phyloP scores from a whole-genome alignment of 768 basidiomycete species.

The Mycena crocata region DNA sequence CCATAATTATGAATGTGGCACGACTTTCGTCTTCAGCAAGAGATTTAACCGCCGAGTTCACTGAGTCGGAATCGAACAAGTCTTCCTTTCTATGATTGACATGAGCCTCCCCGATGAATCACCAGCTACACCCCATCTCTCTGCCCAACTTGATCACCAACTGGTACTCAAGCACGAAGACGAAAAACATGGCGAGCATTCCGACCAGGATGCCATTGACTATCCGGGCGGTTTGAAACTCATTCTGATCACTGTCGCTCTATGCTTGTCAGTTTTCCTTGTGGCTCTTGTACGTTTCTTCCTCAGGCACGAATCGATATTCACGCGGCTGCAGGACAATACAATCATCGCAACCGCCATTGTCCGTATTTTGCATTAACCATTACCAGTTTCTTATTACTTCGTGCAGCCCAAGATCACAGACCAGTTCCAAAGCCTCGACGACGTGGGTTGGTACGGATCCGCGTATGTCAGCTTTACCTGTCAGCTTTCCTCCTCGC shows the following conservation, averaged over 20 bases:
- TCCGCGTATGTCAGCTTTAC: constrained; percentile 8
- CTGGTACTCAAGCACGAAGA: too few relatives aligned
- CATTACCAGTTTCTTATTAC: background rate
- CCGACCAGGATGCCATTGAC: background rate
- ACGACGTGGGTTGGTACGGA: constrained; percentile 23
- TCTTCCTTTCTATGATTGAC: too few relatives aligned
- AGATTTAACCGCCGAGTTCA: too few relatives aligned
- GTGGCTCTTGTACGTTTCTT: constrained; percentile 7
- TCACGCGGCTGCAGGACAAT: constrained; percentile 3
- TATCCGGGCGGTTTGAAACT: constrained; percentile 22
- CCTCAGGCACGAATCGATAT: background rate
- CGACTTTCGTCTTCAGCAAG: too few relatives aligned
- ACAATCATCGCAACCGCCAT: constrained; percentile 13
- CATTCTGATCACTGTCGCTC: constrained; percentile 10
- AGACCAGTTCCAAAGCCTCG: constrained; percentile 23
- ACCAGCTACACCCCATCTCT: too few relatives aligned
- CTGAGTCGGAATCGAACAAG: too few relatives aligned
- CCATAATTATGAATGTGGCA: too few relatives aligned
- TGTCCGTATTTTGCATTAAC: background rate
- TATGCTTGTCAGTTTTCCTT: constrained; percentile 10
- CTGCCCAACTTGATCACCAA: too few relatives aligned
- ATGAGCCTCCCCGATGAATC: too few relatives aligned
- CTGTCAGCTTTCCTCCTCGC: background rate
- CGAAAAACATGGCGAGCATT: too few relatives aligned
- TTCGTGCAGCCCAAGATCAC: constrained; percentile 19